These are phyloP conservation scores for Hibiscus mutabilis DNA, from an alignment of 345 rosid genomes.

Conservation along the genomic window DNA sequence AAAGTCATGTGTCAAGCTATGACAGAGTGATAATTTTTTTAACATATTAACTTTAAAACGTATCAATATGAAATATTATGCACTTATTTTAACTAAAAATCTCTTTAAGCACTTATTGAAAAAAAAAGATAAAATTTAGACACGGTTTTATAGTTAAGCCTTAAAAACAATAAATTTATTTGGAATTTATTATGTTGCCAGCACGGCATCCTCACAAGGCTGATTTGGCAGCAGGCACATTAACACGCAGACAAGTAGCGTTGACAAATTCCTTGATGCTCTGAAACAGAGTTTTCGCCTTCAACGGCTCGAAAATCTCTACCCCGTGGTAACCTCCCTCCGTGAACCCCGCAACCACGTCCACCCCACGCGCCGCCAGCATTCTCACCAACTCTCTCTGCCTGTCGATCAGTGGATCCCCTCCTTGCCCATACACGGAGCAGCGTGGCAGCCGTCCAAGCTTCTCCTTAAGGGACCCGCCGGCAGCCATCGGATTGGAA, in stretches of 20 bases:
- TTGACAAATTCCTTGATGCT: conserved; percentile 33
- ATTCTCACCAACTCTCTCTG: conserved; percentile 54
- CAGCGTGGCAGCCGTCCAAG: conserved; percentile 48
- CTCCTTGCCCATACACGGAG: conserved; percentile 45
- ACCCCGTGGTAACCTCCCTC: conserved; percentile 62
- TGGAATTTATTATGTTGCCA: background rate
- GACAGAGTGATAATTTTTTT: no score
- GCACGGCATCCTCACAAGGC: conserved; percentile 10
- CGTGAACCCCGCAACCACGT: conserved; percentile 34
- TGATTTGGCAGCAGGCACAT: conserved; percentile 6
- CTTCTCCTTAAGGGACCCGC: conserved; percentile 27
- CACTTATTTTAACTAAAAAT: no score
- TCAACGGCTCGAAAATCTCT: conserved; percentile 49
- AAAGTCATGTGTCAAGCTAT: no score
- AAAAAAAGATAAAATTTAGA: no score
- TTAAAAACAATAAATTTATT: no score
- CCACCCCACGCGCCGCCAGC: conserved; percentile 51
- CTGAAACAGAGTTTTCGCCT: conserved; percentile 32
- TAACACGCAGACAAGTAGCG: background rate
- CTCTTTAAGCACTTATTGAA: no score
- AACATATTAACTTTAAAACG: no score
- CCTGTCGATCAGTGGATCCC: conserved; percentile 67
- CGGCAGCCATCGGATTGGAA: conserved; percentile 42
- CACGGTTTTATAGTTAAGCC: no score
- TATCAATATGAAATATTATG: no score